Conservation (phyloP, 768 basidiomycete genomes). For the Xerocomellus dryophilus region DNA sequence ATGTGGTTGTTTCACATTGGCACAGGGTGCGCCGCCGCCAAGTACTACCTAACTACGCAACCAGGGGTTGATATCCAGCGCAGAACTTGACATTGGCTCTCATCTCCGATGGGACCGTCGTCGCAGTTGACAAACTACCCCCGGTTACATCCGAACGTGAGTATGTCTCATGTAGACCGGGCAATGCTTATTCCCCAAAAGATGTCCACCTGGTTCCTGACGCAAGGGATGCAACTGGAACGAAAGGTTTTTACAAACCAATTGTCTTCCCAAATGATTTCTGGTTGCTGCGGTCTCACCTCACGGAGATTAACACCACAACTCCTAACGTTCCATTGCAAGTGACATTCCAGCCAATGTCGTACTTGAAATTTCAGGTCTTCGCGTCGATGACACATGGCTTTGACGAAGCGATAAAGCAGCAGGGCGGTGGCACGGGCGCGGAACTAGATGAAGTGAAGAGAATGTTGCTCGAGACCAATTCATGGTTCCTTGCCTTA, state of each 20-base stretch:
- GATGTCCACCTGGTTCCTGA: constrained; percentile 63
- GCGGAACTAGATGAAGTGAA: constrained; percentile 94
- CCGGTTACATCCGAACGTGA: constrained; percentile 60
- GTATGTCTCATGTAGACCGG: constrained; percentile 26
- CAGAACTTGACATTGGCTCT: constrained; percentile 88
- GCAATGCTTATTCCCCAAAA: constrained; percentile 28
- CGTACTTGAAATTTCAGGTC: constrained; percentile 83
- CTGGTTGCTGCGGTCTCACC: constrained; percentile 84
- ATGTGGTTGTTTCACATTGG: constrained; percentile 81
- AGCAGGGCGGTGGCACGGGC: constrained; percentile 56
- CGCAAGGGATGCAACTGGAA: constrained; percentile 61
- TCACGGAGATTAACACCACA: constrained; percentile 81
- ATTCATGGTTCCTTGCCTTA: constrained; percentile 82
- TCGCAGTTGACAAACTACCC: constrained; percentile 57
- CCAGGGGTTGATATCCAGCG: constrained; percentile 3
- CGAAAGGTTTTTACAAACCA: constrained; percentile 75
- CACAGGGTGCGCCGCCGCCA: constrained; percentile 48
- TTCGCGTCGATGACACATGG: constrained; percentile 82
- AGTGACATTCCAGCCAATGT: constrained; percentile 81
- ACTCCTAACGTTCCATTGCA: constrained; percentile 75
- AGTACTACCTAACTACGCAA: not conserved
- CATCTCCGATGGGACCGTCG: constrained; percentile 60
- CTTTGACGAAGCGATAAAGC: constrained; percentile 82
- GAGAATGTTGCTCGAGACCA: constrained; percentile 86
- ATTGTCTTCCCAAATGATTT: constrained; percentile 94